Conservation (phyloP, 2,329 filamentous ascomycete genomes). For the Ophiostoma ips region DNA sequence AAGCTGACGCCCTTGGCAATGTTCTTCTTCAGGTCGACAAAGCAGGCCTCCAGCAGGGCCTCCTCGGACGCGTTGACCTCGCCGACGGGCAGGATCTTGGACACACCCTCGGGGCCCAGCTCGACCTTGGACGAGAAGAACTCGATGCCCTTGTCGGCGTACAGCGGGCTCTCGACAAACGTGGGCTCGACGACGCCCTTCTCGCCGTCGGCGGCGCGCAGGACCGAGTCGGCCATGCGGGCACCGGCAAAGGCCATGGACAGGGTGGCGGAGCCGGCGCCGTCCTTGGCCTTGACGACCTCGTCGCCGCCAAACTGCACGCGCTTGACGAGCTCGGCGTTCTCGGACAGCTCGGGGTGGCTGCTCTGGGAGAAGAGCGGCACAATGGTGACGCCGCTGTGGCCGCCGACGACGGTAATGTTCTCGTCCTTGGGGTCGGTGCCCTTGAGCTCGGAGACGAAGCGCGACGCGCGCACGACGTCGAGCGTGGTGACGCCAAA, state of each 20-base stretch:
- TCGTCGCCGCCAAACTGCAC: conserved; percentile 99
- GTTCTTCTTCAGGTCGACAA: conserved; percentile 83
- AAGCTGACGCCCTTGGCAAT: conserved; percentile 74
- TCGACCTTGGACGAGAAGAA: conserved; percentile 96
- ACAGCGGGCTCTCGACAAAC: conserved; percentile 92
- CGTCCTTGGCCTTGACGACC: conserved; percentile 98
- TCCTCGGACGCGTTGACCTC: conserved; percentile 74
- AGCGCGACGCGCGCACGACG: conserved; percentile 92
- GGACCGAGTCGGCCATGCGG: conserved; percentile 74
- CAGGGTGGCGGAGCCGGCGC: conserved; percentile 89
- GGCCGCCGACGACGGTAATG: conserved; percentile 91
- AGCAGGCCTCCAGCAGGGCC: conserved; percentile 73
- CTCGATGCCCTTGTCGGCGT: conserved; percentile 94
- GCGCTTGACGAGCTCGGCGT: conserved; percentile 72
- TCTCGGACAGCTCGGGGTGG: conserved; percentile 69
- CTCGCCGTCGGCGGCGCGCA: conserved; percentile 85
- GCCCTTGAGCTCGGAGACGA: conserved; percentile 87
- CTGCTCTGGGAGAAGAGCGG: conserved; percentile 90
- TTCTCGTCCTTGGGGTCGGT: conserved; percentile 86
- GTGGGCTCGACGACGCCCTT: conserved; percentile 92
- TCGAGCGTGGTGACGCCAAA: conserved; percentile 99
- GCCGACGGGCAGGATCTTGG: conserved; percentile 84
- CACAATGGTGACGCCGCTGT: conserved; percentile 97
- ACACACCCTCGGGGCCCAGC: conserved; percentile 89
- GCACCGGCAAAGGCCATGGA: conserved; percentile 97